Conservation (phyloP, 1,284 basidiomycete species). For the Moniliella sp. region DNA sequence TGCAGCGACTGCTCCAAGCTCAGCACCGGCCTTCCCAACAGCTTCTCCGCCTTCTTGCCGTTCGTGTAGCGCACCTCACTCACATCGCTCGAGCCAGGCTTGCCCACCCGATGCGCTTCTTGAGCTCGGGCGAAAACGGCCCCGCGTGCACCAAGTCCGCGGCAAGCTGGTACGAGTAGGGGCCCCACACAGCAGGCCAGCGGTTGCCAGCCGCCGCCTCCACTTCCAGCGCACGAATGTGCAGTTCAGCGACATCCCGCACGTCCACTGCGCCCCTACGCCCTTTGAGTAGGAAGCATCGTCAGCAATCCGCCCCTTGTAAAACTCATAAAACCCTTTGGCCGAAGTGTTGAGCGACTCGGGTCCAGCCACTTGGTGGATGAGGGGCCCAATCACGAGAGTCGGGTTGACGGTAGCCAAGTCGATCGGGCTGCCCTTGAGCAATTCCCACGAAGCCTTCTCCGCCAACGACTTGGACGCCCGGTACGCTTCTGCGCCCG, state of each 20-base stretch:
- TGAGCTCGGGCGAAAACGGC: conserved; percentile 11
- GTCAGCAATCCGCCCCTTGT: conserved; percentile 34
- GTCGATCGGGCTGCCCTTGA: conserved; percentile 10
- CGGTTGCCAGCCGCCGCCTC: conserved; percentile 44
- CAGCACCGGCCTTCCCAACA: conserved; percentile 39
- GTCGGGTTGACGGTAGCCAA: conserved; percentile 11
- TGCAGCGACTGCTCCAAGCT: conserved; percentile 35
- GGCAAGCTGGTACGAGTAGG: conserved; percentile 10
- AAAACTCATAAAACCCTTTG: conserved; percentile 33
- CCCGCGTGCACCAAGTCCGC: conserved; percentile 14
- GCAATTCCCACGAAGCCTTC: conserved; percentile 34
- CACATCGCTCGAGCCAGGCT: conserved; percentile 7
- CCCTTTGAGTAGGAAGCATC: conserved; percentile 11
- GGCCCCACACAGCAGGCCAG: conserved; percentile 26
- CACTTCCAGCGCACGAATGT: conserved; percentile 41
- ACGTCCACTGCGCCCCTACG: conserved; percentile 43
- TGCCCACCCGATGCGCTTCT: conserved; percentile 17
- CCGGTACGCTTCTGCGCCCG: conserved; percentile 37
- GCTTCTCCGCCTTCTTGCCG: conserved; percentile 35
- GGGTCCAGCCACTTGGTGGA: conserved; percentile 40
- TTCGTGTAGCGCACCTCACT: conserved; percentile 17
- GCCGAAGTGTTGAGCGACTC: conserved; percentile 42
- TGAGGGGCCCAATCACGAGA: conserved; percentile 34
- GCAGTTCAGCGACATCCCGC: conserved; percentile 44
- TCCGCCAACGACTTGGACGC: conserved; percentile 51